These are phyloP conservation scores for Decorospora gaudefroyi DNA, from an alignment of 2,329 filamentous ascomycete species.

Conservation along the genomic window DNA sequence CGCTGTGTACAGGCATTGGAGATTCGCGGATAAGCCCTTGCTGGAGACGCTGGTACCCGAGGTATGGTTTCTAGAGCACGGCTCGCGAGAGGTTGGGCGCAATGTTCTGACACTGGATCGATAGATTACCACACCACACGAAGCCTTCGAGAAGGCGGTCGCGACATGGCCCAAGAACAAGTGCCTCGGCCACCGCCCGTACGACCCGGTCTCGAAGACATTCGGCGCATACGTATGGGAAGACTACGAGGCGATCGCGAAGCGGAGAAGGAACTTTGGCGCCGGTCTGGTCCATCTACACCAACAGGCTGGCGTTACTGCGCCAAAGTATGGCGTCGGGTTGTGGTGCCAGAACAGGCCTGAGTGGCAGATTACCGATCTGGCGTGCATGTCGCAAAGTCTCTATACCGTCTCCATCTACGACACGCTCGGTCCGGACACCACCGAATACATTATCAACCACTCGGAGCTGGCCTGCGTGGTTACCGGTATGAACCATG, in stretches of 20 bases:
- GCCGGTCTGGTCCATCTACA: conserved; percentile 84
- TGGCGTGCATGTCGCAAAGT: conserved; percentile 83
- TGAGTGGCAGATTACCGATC: conserved; percentile 87
- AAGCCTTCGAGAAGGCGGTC: conserved; percentile 72
- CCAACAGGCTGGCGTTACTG: conserved; percentile 68
- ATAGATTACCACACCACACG: conserved; percentile 71
- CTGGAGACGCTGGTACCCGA: conserved; percentile 59
- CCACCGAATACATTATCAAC: conserved; percentile 94
- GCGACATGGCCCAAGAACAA: conserved; percentile 66
- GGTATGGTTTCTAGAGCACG: not conserved
- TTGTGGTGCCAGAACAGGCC: conserved; percentile 87
- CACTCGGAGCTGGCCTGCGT: conserved; percentile 78
- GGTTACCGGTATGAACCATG: conserved; percentile 77
- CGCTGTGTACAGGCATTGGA: conserved; percentile 82
- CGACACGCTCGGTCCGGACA: conserved; percentile 89
- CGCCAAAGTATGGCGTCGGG: conserved; percentile 71
- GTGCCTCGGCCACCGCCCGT: conserved; percentile 80
- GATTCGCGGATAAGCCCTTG: conserved; percentile 68
- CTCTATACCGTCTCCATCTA: conserved; percentile 93
- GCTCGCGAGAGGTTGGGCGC: not conserved
- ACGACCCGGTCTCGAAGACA: conserved; percentile 72
- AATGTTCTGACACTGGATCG: conserved; percentile 21
- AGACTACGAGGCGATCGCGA: conserved; percentile 77
- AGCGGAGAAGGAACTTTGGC: conserved; percentile 81
- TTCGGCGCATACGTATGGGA: conserved; percentile 83